A percentile compares a stretch with the other conserved stretches of the same genome.
Evolutionary conservation across 208 protist genomes (phyloP).

Genomic region (Leishmania tarentolae): DNA sequence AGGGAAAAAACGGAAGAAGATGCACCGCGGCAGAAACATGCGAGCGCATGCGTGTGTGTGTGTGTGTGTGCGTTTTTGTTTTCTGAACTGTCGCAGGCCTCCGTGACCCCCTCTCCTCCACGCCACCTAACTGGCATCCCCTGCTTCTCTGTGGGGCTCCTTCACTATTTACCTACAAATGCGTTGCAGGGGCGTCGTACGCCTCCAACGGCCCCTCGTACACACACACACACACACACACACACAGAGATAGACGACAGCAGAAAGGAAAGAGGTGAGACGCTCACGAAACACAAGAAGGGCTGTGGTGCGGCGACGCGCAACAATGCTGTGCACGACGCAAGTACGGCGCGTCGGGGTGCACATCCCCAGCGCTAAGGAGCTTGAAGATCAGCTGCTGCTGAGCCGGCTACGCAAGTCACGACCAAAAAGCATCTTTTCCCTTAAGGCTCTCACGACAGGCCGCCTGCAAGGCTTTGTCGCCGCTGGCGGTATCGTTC

Average conservation of each 20-base stretch:
- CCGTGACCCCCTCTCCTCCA: background rate
- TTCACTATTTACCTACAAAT: background rate
- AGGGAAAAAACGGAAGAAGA: too few relatives aligned
- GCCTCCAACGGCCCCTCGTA: background rate
- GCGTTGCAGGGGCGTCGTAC: background rate
- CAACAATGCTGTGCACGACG: slow-evolving; percentile 21
- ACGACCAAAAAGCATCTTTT: slow-evolving; percentile 28
- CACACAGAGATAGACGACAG: background rate
- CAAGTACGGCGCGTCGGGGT: slow-evolving; percentile 6
- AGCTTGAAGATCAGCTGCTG: slow-evolving; percentile 56
- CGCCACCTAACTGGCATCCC: background rate
- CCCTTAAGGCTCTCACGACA: slow-evolving; percentile 55
- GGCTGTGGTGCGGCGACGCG: background rate
- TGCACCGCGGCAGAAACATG: background rate
- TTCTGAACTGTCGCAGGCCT: background rate
- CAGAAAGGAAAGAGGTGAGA: background rate
- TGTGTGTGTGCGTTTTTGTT: background rate
- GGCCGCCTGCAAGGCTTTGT: slow-evolving; percentile 70
- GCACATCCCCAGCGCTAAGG: slow-evolving; percentile 26
- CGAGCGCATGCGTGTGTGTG: background rate
- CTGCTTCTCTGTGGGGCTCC: background rate
- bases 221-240: background rate
- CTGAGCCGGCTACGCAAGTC: slow-evolving; percentile 48
- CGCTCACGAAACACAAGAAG: background rate
- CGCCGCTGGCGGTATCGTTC: slow-evolving; percentile 64